phyloP scores from a whole-genome alignment of 352 stramenopile genomes.

The Pythium sp. region DNA sequence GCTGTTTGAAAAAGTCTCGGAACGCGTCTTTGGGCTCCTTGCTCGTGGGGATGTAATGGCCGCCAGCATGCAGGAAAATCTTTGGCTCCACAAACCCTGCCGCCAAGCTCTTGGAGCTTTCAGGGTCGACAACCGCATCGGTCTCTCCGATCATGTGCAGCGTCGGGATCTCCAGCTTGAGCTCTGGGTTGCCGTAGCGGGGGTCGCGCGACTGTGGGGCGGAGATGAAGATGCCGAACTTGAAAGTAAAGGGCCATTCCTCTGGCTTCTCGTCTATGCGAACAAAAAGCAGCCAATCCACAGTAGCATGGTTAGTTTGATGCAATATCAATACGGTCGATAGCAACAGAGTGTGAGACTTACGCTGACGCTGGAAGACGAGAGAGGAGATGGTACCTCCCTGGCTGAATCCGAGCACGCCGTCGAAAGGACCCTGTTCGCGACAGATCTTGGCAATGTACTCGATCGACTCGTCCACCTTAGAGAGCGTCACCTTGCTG shows the following conservation, averaged over 20 bases:
- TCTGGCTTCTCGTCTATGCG: constrained; percentile 33
- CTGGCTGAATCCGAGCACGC: constrained; percentile 85
- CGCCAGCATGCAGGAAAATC: constrained; percentile 62
- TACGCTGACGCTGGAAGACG: constrained; percentile 71
- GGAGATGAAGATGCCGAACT: constrained; percentile 74
- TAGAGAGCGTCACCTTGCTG: constrained; percentile 37
- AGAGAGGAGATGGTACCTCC: constrained; percentile 67
- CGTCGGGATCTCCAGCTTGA: constrained; percentile 60
- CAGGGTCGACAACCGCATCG: constrained; percentile 60
- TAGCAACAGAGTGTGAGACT: constrained; percentile 9
- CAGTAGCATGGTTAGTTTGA: not conserved
- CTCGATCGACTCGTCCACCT: constrained; percentile 62
- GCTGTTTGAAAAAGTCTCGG: constrained; percentile 65
- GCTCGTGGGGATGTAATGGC: constrained; percentile 86
- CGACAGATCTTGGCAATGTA: constrained; percentile 61
- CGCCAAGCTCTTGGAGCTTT: constrained; percentile 55
- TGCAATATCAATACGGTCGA: not conserved
- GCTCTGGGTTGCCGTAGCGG: constrained; percentile 31
- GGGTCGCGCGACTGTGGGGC: constrained; percentile 46
- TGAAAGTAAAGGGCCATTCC: constrained; percentile 56
- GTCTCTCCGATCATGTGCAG: constrained; percentile 82
- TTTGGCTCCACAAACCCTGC: constrained; percentile 50
- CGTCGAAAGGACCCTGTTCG: constrained; percentile 81
- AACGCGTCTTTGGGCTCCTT: constrained; percentile 78
- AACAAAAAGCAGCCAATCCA: not conserved